Base-by-base conservation (phyloP, 202 grass and related monocot genomes). In the Bolboschoenoplectus hybrid region DNA sequence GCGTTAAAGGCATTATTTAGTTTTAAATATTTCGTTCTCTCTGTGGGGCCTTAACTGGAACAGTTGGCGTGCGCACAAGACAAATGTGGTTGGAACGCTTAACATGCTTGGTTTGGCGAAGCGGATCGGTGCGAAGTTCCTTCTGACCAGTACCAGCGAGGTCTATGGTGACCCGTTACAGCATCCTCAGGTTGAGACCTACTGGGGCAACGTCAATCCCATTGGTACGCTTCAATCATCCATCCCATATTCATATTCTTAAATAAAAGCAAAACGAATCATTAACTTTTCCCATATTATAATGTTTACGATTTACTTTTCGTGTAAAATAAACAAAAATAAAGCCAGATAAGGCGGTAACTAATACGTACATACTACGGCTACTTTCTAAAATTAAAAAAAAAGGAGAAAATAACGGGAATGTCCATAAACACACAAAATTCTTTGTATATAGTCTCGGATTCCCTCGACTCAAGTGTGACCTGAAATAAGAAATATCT, bases 21-120 rank as follows among this genome's bases (percentile, higher is more conserved):
- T 41, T n/a, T n/a, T 43, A 84, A 68, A 70, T 65, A 75, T 53
- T 49, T 65, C n/a, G 8, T 51, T 0, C 16, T 2, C 44, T 35
- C n/a, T 41, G 19, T 86, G 70, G 64, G 78, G 9, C 70, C 89
- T 90, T 87, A 87, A 90, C 66, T 85, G 75, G 7, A 63, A 43
- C 67, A 47, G 71, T 52, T 88, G 81, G 5, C 71, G 75, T 65
- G 41, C 47, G 50, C 62, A 91, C 89, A 98, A 98, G 95, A 98
- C 95, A 86, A 98, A 98, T 82, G 95, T 95, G 1, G 91, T 95
- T 1, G 95, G 95, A 17, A 98, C 95, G 7, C 93, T 98, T 52
- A 98, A 98, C 89, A 98, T 98, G 95, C 93, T 98, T 1, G 95
- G 95, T 1, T 79, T 98, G 65, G 95, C 95, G 62, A 98, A 98